Percentiles rank a stretch among this genome's conserved stretches.
phyloP scores from a whole-genome alignment of 2,329 filamentous ascomycete genomes.

The Penicillium vulpinum region DNA sequence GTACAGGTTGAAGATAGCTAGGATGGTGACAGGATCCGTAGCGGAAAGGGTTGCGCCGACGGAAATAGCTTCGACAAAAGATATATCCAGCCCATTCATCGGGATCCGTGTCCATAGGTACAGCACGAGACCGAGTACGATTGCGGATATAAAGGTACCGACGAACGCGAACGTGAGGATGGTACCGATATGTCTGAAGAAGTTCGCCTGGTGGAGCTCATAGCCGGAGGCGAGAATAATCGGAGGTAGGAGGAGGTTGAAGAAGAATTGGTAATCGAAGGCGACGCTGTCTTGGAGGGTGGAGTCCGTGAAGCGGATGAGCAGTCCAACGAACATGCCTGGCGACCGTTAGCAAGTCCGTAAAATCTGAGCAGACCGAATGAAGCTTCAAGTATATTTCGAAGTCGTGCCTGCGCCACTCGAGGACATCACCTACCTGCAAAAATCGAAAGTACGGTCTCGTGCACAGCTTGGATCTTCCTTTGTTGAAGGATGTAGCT shows the following conservation, averaged over 20 bases:
- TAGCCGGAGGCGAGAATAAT: slow-evolving; percentile 98
- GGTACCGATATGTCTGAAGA: slow-evolving; percentile 96
- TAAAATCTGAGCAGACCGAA: background rate
- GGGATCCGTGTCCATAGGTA: slow-evolving; percentile 87
- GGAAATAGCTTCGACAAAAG: slow-evolving; percentile 92
- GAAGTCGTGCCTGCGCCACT: background rate
- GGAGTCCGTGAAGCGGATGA: slow-evolving; percentile 78
- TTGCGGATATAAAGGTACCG: slow-evolving; percentile 92
- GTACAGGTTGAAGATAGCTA: slow-evolving; percentile 99
- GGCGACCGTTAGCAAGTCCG: slow-evolving; percentile 12
- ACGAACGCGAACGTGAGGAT: slow-evolving; percentile 98
- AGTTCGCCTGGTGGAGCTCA: slow-evolving; percentile 96
- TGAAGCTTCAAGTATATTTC: background rate
- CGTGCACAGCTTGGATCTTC: slow-evolving; percentile 95
- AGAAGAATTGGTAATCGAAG: slow-evolving; percentile 99
- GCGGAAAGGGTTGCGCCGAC: slow-evolving; percentile 95
- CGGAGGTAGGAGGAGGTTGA: slow-evolving; percentile 95
- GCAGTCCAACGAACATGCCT: slow-evolving; percentile 94
- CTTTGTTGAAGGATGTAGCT: slow-evolving; percentile 96
- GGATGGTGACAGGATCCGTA: slow-evolving; percentile 94
- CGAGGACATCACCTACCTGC: slow-evolving; percentile 60
- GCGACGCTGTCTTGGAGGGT: slow-evolving; percentile 88
- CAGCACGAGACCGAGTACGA: slow-evolving; percentile 87
- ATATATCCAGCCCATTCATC: slow-evolving; percentile 79
- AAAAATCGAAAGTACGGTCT: slow-evolving; percentile 98